phyloP scores from a whole-genome alignment of 1,139 yeast species.

The Saccharomyces hybrid region DNA sequence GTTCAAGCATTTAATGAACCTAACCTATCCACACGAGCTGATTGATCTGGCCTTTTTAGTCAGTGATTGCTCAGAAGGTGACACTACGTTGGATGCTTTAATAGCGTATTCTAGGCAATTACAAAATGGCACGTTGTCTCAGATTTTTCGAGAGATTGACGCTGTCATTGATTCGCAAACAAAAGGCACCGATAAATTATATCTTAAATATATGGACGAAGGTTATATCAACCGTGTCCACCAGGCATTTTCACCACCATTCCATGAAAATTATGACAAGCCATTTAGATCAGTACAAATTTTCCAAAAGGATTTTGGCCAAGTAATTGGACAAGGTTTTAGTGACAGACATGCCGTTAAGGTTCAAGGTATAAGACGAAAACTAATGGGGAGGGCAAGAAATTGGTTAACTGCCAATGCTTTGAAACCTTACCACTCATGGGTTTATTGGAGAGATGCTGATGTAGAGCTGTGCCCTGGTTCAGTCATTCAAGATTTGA shows the following conservation, averaged over 20 bases:
- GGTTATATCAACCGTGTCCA: constrained; percentile 51
- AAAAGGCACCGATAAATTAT: constrained; percentile 53
- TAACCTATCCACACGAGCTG: constrained; percentile 73
- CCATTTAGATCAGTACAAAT: constrained; percentile 75
- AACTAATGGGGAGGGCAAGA: constrained; percentile 66
- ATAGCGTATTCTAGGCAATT: constrained; percentile 57
- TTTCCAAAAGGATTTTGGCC: constrained; percentile 79
- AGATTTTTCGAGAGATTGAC: constrained; percentile 46
- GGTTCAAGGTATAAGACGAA: constrained; percentile 76
- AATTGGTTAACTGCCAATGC: constrained; percentile 62
- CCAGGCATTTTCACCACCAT: constrained; percentile 54
- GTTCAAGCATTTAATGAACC: constrained; percentile 75
- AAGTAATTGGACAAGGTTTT: constrained; percentile 79
- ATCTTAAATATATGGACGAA: constrained; percentile 61
- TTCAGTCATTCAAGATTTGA: constrained; percentile 54
- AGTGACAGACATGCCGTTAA: constrained; percentile 83
- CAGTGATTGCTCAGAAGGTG: constrained; percentile 73
- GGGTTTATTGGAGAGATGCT: constrained; percentile 78
- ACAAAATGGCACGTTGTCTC: constrained; percentile 60
- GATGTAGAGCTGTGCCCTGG: constrained; percentile 60
- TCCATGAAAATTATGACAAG: constrained; percentile 52
- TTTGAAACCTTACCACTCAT: constrained; percentile 58
- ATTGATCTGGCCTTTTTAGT: constrained; percentile 81
- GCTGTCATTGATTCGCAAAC: constrained; percentile 47
- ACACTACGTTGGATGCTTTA: constrained; percentile 60